Evolutionary conservation across 257 asterid species (phyloP), one percentile per base, ranked within the genome.

Genomic region (Penstemon barbatus): DNA sequence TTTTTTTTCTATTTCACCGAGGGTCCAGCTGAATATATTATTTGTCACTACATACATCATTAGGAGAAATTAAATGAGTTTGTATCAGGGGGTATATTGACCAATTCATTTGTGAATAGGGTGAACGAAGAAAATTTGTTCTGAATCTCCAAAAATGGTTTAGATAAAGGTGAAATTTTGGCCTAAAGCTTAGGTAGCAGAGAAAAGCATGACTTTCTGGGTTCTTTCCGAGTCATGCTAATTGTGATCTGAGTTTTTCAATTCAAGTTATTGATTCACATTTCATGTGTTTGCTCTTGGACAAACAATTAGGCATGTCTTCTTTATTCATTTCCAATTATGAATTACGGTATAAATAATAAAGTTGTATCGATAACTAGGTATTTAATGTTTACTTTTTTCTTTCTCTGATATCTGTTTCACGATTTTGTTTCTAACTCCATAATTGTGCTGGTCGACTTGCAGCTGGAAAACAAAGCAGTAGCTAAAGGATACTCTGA

Each of bases 391-490:
- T 8, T 53, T 8, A 38, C 37, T n/a, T 36, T 33, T 40, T 13
- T 3, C 40, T 38, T 46, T 25, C 39, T 43, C 40, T 64, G 43
- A 40, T 72, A 48, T 36, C 64, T 3, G 49, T 57, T 57, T 39
- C 10, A 43, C 52, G 25, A 44, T 44, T 43, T 41, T 53, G 48
- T 38, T 36, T 57, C 45, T 8, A 61, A 71, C 73, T 57, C 13
- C 12, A 54, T 61, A 53, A 53, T 25, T 49, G 45, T 48, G 46
- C 45, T 55, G 39, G 62, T 36, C 56, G 44, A 11, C 55, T 5
- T 82, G 80, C 93, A 92, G 98, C 77, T 92, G 77, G 98, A 92
- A 77, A 84, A 90, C 65, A 75, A 63, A 39, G 83, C 71, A 6
- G 69, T 71, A 64, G 56, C 74, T 0, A 81, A 62, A 63, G 95